Conservation (phyloP, 2,329 filamentous ascomycete species). For the Verticillium tricorpus region DNA sequence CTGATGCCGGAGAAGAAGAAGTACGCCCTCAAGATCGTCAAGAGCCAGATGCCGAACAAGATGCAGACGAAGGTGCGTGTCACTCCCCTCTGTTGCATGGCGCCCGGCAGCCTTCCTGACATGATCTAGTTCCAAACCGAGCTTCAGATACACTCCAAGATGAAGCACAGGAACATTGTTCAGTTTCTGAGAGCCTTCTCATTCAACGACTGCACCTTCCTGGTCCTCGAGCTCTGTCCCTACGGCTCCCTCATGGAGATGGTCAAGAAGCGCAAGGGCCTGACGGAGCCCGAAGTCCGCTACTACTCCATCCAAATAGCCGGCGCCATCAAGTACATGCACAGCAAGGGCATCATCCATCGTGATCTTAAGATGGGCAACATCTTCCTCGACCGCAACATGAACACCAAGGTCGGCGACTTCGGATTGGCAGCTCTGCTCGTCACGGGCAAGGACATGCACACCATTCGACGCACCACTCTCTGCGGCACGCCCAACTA, state of each 20-base stretch:
- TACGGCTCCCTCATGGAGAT: conserved; percentile 98
- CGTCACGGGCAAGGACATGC: conserved; percentile 86
- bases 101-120: conserved; percentile 1
- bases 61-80: conserved; percentile 73
- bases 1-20: conserved; percentile 61
- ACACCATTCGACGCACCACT: conserved; percentile 78
- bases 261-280: conserved; percentile 84
- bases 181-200: conserved; percentile 93
- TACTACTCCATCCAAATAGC: conserved; percentile 93
- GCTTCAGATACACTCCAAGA: conserved; percentile 96
- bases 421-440: conserved; percentile 92
- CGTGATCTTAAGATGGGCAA: conserved; percentile 98
- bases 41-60: conserved; percentile 75
- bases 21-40: conserved; percentile 78
- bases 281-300: conserved; percentile 91
- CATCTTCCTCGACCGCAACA: conserved; percentile 86
- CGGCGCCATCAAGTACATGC: conserved; percentile 97
- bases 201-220: conserved; percentile 83
- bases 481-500: conserved; percentile 98
- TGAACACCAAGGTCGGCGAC: conserved; percentile 98
- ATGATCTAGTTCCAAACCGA: conserved; percentile 64
- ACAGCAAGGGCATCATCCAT: conserved; percentile 92
- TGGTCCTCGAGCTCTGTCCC: conserved; percentile 88
- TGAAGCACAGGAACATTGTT: conserved; percentile 93
- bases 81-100: neutral